Conservation (phyloP, 2,329 filamentous ascomycete species). For the Myriosclerotinia scirpicola region DNA sequence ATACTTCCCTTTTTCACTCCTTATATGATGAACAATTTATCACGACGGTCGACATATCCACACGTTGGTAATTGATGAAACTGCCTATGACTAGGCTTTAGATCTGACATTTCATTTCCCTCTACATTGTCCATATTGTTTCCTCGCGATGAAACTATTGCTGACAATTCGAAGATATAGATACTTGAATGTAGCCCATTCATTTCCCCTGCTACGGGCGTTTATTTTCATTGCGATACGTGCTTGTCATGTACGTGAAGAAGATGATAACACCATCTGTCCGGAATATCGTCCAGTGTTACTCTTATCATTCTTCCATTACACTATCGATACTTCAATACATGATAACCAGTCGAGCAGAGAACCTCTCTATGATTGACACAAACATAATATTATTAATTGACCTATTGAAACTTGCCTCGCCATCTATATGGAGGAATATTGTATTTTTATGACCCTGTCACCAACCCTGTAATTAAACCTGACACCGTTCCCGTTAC, state of each 20-base stretch:
- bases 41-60: conserved; percentile 89
- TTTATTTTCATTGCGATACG: conserved; percentile 22
- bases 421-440: not conserved
- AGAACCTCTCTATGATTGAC: not conserved
- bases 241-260: conserved; percentile 24
- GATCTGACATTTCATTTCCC: conserved; percentile 39
- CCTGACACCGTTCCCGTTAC: not conserved
- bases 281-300: not conserved
- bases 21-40: conserved; percentile 72
- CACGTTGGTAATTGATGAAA: conserved; percentile 70
- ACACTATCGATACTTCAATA: not conserved
- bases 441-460: not conserved
- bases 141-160: not conserved
- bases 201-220: not conserved
- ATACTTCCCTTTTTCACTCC: conserved; percentile 26
- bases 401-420: not conserved
- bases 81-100: conserved; percentile 71
- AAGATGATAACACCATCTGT: not conserved
- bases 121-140: not conserved
- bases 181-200: not conserved
- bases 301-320: not conserved
- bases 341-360: too few species aligned
- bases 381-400: not conserved
- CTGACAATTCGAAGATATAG: conserved; percentile 5
- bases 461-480: not conserved